A percentile compares a stretch with the other conserved stretches of the same genome.
Evolutionary conservation across 148 eudicot species (phyloP).

Genomic region (Talinum fruticosum): DNA sequence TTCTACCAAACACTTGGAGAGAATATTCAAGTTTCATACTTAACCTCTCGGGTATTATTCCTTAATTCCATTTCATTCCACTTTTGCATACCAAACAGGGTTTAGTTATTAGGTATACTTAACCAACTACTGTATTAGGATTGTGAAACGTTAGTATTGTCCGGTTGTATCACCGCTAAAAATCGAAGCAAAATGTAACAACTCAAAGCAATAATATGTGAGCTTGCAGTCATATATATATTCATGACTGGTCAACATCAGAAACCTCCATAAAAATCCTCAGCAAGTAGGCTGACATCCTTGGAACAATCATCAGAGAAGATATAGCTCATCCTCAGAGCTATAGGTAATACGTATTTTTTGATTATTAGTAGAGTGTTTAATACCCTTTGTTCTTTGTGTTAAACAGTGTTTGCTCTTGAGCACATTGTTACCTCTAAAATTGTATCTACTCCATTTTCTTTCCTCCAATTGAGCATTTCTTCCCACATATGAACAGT

Average conservation of each 20-base stretch:
- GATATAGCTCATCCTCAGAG: background rate
- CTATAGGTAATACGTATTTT: too few species aligned
- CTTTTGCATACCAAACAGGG: too few species aligned
- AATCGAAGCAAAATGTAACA: background rate
- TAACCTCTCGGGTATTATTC: too few species aligned
- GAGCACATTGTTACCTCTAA: constrained; percentile 52
- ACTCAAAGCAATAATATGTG: background rate
- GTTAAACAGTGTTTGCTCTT: background rate
- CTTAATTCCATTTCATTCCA: too few species aligned
- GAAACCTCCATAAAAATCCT: background rate
- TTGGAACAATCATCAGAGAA: background rate
- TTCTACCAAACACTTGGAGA: too few species aligned
- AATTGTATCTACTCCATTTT: constrained; percentile 72
- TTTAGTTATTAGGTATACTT: background rate
- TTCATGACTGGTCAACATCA: background rate
- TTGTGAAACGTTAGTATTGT: background rate
- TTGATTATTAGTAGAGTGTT: background rate
- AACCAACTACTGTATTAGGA: background rate
- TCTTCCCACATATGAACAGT: constrained; percentile 93
- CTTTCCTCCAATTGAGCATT: constrained; percentile 98
- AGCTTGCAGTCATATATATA: background rate
- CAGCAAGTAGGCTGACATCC: constrained; percentile 1
- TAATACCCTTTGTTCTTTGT: background rate
- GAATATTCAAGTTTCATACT: too few species aligned
- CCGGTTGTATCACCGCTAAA: background rate